Conservation (phyloP, 208 protist genomes). For the Sergeia podlipaevii region DNA sequence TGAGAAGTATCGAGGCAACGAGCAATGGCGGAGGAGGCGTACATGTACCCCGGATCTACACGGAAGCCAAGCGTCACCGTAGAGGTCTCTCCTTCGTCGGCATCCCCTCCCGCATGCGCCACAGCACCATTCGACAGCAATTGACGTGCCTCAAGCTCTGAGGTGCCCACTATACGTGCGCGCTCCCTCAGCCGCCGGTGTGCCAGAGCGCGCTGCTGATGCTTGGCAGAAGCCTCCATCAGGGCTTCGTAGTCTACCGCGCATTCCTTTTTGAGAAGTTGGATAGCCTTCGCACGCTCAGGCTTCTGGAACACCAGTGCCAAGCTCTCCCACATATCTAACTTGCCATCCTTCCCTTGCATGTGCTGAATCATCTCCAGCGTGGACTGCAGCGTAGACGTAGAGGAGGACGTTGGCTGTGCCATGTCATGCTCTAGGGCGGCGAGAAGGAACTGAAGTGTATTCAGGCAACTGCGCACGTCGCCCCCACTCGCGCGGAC, state of each 20-base stretch:
- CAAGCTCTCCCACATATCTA: slow-evolving; percentile 43
- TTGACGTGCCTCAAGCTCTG: background rate
- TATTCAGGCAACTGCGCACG: slow-evolving; percentile 86
- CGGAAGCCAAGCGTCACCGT: background rate
- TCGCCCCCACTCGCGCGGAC: slow-evolving; percentile 62
- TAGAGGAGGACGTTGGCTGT: background rate
- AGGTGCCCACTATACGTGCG: slow-evolving; percentile 11
- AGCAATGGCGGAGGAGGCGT: slow-evolving; percentile 30
- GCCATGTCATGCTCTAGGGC: background rate
- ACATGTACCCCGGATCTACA: slow-evolving; percentile 73
- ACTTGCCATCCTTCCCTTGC: slow-evolving; percentile 55
- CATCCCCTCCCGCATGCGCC: too few relatives aligned
- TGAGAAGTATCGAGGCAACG: background rate
- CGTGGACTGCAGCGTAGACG: background rate
- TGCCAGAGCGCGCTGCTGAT: slow-evolving; percentile 13
- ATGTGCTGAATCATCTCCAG: slow-evolving; percentile 45
- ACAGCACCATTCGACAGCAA: too few relatives aligned
- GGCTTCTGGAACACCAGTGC: slow-evolving; percentile 33
- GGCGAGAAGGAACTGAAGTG: slow-evolving; percentile 58
- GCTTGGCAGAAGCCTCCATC: slow-evolving; percentile 21
- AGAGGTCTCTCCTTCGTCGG: background rate
- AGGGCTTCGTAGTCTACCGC: slow-evolving; percentile 63
- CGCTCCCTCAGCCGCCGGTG: slow-evolving; percentile 15
- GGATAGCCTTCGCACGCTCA: slow-evolving; percentile 52
- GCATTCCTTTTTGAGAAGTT: slow-evolving; percentile 61